Evolutionary conservation across 2,329 filamentous ascomycete genomes (phyloP).

Genomic region (Parastagonospora avenae): DNA sequence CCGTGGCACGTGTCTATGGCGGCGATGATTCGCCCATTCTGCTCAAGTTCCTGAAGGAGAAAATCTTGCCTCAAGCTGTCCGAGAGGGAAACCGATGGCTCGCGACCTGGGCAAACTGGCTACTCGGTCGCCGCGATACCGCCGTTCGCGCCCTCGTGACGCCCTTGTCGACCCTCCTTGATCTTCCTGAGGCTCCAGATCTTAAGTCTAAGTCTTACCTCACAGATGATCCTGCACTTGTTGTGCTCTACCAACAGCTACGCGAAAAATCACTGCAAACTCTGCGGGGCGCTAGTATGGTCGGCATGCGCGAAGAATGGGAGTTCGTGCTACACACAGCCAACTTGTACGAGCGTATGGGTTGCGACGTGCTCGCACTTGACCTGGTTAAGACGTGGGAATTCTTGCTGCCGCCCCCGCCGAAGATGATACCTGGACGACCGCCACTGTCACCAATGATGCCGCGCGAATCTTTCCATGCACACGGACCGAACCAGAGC

Average conservation of each 20-base stretch:
- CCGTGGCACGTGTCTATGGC: slow-evolving; percentile 85
- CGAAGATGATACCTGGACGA: slow-evolving; percentile 17
- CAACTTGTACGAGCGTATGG: slow-evolving; percentile 85
- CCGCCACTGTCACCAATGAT: slow-evolving; percentile 34
- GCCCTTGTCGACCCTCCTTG: slow-evolving; percentile 75
- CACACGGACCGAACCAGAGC: slow-evolving; percentile 19
- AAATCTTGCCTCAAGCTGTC: slow-evolving; percentile 76
- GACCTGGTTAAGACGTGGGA: slow-evolving; percentile 85
- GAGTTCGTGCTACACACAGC: slow-evolving; percentile 88
- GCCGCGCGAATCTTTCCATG: slow-evolving; percentile 28
- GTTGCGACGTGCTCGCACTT: slow-evolving; percentile 86
- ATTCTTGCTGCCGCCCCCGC: slow-evolving; percentile 62
- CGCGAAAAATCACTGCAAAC: slow-evolving; percentile 82
- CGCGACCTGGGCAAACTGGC: slow-evolving; percentile 94
- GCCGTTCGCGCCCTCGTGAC: slow-evolving; percentile 83
- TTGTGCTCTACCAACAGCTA: slow-evolving; percentile 85
- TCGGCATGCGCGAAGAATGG: slow-evolving; percentile 81
- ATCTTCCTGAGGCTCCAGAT: slow-evolving; percentile 70
- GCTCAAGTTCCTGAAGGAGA: slow-evolving; percentile 75
- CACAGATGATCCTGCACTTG: slow-evolving; percentile 86
- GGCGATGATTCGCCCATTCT: slow-evolving; percentile 80
- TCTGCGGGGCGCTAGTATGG: slow-evolving; percentile 80
- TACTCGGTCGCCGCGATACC: slow-evolving; percentile 80
- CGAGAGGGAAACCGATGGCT: slow-evolving; percentile 89
- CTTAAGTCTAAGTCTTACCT: slow-evolving; percentile 79